phyloP scores from a whole-genome alignment of 208 protist genomes.

The Borovskyia barvae region DNA sequence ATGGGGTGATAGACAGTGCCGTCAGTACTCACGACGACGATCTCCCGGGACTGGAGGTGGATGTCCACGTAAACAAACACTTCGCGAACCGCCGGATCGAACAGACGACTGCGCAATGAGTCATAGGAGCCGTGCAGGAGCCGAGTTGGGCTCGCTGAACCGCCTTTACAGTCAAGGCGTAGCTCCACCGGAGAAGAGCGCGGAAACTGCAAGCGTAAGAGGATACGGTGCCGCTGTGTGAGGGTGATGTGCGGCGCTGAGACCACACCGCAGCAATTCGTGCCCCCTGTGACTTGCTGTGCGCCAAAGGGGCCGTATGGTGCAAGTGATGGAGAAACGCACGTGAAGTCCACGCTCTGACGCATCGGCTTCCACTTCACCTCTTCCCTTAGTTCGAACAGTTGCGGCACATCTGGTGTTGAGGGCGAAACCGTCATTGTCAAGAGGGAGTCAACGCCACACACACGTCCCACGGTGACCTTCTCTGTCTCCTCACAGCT shows the following conservation, averaged over 20 bases:
- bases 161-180: conserved; percentile 38
- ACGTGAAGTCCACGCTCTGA: conserved; percentile 21
- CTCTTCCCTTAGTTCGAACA: conserved; percentile 23
- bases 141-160: conserved; percentile 15
- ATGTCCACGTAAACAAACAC: conserved; percentile 33
- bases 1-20: conserved; percentile 43
- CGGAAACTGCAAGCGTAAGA: conserved; percentile 45
- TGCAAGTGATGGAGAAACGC: conserved; percentile 20
- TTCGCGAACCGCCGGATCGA: conserved; percentile 28
- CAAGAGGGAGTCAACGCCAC: no score
- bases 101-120: conserved; percentile 21
- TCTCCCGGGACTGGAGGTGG: conserved; percentile 34
- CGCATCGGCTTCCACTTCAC: conserved; percentile 25
- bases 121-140: conserved; percentile 22
- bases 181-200: conserved; percentile 30
- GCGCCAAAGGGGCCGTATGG: background rate
- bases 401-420: no score
- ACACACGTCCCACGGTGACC: no score
- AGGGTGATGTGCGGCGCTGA: conserved; percentile 38
- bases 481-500: conserved; percentile 2
- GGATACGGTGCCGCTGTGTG: conserved; percentile 48
- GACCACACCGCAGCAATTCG: conserved; percentile 13
- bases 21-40: conserved; percentile 40
- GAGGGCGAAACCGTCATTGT: no score
- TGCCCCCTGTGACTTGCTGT: conserved; percentile 18